Conservation (phyloP, 176 grass and related monocot genomes). For the Musa troglodytarum region DNA sequence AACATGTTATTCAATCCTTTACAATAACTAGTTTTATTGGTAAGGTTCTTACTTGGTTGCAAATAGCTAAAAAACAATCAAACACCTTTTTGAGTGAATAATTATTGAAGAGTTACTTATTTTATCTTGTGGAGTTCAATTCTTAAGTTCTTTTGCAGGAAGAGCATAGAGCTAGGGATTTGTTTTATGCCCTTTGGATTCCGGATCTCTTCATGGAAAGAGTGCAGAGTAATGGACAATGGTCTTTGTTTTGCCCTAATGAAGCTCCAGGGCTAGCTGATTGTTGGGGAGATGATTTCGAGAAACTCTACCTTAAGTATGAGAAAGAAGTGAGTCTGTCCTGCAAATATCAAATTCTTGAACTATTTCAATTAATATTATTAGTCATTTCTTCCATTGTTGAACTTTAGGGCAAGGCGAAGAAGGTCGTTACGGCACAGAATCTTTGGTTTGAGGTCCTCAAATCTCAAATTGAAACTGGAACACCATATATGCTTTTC, state of each 20-base stretch:
- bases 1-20: too few species aligned
- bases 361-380: neutral
- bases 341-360: neutral
- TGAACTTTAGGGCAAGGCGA: constrained; percentile 73
- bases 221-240: constrained; percentile 75
- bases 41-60: too few species aligned
- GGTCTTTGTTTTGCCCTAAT: constrained; percentile 97
- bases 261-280: constrained; percentile 96
- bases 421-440: constrained; percentile 80
- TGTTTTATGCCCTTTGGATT: constrained; percentile 96
- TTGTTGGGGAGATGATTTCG: constrained; percentile 80
- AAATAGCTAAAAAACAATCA: too few species aligned
- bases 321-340: constrained; percentile 56
- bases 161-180: constrained; percentile 93
- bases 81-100: too few species aligned
- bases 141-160: constrained; percentile 40
- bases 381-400: neutral
- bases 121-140: neutral
- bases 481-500: constrained; percentile 98
- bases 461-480: constrained; percentile 96
- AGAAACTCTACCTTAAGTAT: constrained; percentile 71
- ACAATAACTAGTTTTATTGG: too few species aligned
- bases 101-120: too few species aligned
- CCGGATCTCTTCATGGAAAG: constrained; percentile 98
- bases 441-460: constrained; percentile 96